Conservation (phyloP, 2,329 filamentous ascomycete species). For the Leptosphaerulina australis region DNA sequence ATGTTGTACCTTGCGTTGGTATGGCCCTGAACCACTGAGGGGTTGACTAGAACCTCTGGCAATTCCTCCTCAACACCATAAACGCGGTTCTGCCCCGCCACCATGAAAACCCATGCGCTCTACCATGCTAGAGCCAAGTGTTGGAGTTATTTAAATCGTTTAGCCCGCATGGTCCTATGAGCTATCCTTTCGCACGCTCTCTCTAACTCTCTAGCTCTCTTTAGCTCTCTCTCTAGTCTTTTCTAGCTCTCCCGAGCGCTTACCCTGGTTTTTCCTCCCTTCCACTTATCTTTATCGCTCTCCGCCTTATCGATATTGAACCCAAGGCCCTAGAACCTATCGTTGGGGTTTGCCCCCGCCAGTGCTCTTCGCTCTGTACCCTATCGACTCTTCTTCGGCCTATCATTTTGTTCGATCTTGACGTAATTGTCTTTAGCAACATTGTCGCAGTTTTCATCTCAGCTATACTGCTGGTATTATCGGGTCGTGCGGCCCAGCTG, state of each 20-base stretch:
- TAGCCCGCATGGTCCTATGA: too few relatives aligned
- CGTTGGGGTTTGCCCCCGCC: not conserved
- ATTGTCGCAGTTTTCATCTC: not conserved
- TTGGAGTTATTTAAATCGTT: too few relatives aligned
- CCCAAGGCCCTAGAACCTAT: not conserved
- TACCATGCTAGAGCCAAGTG: not conserved
- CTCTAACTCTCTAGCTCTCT: not conserved
- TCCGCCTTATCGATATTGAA: not conserved
- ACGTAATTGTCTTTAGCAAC: not conserved
- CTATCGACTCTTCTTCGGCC: not conserved
- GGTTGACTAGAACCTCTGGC: not conserved
- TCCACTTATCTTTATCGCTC: not conserved
- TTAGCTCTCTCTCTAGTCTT: not conserved
- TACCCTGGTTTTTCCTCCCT: not conserved
- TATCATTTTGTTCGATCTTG: not conserved
- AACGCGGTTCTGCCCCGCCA: not conserved
- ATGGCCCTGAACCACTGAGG: slow-evolving; percentile 3
- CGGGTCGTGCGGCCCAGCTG: not conserved
- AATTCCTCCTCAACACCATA: not conserved
- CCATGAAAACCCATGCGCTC: not conserved
- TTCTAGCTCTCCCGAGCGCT: not conserved
- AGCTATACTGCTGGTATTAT: not conserved
- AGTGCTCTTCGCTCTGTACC: not conserved
- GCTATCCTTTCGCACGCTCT: not conserved
- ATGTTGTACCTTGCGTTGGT: not conserved